Evolutionary conservation across 306 rosid genomes (phyloP).

Genomic region (Corylus heterophylla): DNA sequence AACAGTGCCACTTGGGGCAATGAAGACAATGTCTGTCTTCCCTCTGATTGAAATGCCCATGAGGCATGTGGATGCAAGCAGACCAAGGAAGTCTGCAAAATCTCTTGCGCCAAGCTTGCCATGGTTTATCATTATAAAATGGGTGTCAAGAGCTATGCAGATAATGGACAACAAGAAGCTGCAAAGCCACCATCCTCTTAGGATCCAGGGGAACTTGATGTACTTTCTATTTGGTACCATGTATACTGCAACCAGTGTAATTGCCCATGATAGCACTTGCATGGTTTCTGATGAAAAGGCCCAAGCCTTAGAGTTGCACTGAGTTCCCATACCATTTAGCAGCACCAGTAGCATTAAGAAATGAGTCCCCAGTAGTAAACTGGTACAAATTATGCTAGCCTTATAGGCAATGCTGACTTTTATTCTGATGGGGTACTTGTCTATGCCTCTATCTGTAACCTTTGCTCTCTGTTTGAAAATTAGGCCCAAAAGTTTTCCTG

Average conservation of each 20-base stretch:
- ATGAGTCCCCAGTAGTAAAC: constrained; percentile 45
- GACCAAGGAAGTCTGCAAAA: constrained; percentile 53
- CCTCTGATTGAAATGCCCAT: constrained; percentile 62
- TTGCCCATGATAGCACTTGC: constrained; percentile 56
- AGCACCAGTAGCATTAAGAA: constrained; percentile 38
- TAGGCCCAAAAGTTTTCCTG: constrained; percentile 23
- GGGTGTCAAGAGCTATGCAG: constrained; percentile 39
- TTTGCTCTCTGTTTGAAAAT: constrained; percentile 35
- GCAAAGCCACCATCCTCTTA: constrained; percentile 86
- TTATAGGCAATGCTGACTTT: constrained; percentile 49
- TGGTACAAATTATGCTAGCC: constrained; percentile 50
- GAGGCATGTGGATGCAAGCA: constrained; percentile 57
- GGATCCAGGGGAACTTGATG: constrained; percentile 59
- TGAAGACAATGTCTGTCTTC: constrained; percentile 44
- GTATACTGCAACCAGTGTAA: constrained; percentile 40
- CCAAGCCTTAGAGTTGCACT: constrained; percentile 41
- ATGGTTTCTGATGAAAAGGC: constrained; percentile 53
- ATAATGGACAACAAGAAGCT: constrained; percentile 51
- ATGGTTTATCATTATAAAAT: constrained; percentile 32
- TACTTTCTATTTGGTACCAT: constrained; percentile 31
- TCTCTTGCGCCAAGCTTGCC: constrained; percentile 42
- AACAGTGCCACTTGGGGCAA: constrained; percentile 33
- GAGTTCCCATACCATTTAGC: constrained; percentile 47
- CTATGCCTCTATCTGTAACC: constrained; percentile 28
- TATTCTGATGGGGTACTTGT: constrained; percentile 28